Evolutionary conservation across 495 filamentous ascomycete genomes (phyloP).

Genomic region (Pyronema omphalodes): DNA sequence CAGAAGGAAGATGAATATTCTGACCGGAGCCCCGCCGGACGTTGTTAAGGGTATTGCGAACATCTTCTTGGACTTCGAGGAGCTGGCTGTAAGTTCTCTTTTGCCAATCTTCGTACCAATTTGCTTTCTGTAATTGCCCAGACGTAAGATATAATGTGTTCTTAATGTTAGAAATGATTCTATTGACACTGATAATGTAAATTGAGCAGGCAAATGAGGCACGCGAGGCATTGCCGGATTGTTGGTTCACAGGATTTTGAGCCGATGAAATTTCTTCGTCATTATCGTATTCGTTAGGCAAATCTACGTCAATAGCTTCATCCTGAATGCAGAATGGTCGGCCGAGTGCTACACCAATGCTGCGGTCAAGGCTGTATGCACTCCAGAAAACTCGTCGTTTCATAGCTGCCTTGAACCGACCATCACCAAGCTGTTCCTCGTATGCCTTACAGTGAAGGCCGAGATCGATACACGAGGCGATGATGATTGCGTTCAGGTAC

Average conservation of each 20-base stretch:
- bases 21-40: not conserved
- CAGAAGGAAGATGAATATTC: conserved; percentile 7
- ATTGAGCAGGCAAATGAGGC: conserved; percentile 17
- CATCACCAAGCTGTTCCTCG: not conserved
- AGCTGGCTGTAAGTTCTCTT: conserved; percentile 13
- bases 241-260: conserved; percentile 1
- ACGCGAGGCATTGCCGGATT: not conserved
- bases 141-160: conserved; percentile 15
- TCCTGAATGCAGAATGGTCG: conserved; percentile 21
- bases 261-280: conserved; percentile 15
- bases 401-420: conserved; percentile 13
- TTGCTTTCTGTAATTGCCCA: conserved; percentile 7
- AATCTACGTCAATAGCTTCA: conserved; percentile 20
- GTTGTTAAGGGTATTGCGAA: conserved; percentile 2
- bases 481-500: conserved; percentile 21
- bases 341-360: conserved; percentile 32
- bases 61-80: conserved; percentile 12
- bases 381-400: conserved; percentile 34
- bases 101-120: conserved; percentile 16
- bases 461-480: conserved; percentile 22
- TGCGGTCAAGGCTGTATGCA: conserved; percentile 33
- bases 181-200: conserved; percentile 18
- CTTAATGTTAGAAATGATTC: conserved; percentile 20
- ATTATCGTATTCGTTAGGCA: conserved; percentile 18
- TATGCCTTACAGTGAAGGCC: conserved; percentile 18